Evolutionary conservation across 768 basidiomycete species (phyloP), one percentile per base, ranked within the genome.

Genomic region (Mycena amicta): DNA sequence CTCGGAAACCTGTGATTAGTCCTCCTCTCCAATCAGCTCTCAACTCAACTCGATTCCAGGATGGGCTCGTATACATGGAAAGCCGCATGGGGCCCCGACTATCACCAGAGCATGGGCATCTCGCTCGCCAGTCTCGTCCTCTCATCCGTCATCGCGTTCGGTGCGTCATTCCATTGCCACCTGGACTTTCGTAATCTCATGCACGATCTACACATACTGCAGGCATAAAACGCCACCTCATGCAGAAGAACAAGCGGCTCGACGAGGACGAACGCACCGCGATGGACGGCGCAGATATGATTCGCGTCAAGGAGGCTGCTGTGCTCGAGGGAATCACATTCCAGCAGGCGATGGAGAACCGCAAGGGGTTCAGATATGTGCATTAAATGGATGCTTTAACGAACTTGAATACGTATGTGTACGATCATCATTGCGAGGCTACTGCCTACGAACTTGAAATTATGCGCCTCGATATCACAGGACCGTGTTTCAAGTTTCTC

Each of bases 31-130:
- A 20, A 50, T 39, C 47, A n/a, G 6, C 55, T 50, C 27, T 37
- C 6, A 13, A 28, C 15, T n/a, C n/a, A n/a, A n/a, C n/a, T n/a
- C n/a, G n/a, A n/a, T 22, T 5, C n/a, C 11, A 87, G 86, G 3
- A 82, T 84, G 63, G 82, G 83, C 2, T 85, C 85, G 0, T 87
- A 81, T 63, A 77, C 80, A 0, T 88, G 87, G 87, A 82, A 82
- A 63, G 66, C 80, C 3, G 66, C 68, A n/a, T 88, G 86, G 85
- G 76, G 83, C 6, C 86, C 87, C 0, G 63, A 77, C 59, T 88
- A 88, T 63, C 85, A 85, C 49, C 85, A 75, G 41, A 84, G 84
- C 0, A 84, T 88, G 83, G 73, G 75, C 39, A 84, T 88, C 52
- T 73, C 73, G 5, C 60, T 79, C 13, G 58, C 55, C 25, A 16